These are phyloP conservation scores for Aureobasidium uvarum DNA, from an alignment of 2,329 filamentous ascomycete genomes.

Conservation along the genomic window DNA sequence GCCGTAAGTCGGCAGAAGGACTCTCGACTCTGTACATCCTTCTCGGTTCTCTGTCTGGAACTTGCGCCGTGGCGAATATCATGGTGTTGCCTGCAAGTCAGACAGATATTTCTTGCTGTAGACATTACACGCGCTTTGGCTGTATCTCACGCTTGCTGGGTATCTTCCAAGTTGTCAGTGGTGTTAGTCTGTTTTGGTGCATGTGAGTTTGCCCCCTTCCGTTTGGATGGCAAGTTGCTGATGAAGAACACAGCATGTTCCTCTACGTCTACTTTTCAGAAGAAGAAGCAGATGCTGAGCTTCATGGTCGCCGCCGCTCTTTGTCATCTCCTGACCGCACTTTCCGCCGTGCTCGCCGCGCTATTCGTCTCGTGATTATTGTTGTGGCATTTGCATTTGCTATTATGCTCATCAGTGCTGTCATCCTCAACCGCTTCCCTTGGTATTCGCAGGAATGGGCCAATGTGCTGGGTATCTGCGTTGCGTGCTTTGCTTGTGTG, in stretches of 20 bases:
- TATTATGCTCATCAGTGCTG: constrained; percentile 61
- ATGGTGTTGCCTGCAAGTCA: constrained; percentile 75
- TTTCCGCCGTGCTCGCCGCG: constrained; percentile 34
- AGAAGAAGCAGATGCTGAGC: constrained; percentile 35
- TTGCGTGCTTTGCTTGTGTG: constrained; percentile 71
- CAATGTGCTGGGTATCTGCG: constrained; percentile 74
- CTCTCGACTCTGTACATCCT: constrained; percentile 91
- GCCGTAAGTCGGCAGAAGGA: constrained; percentile 79
- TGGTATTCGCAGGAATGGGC: constrained; percentile 70
- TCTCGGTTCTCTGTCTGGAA: constrained; percentile 82
- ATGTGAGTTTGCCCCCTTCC: constrained; percentile 60
- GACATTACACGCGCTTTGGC: constrained; percentile 72
- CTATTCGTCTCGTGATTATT: constrained; percentile 56
- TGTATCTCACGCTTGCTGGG: constrained; percentile 79
- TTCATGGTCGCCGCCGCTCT: constrained; percentile 32
- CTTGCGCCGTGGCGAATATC: constrained; percentile 84
- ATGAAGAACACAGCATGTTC: constrained; percentile 60
- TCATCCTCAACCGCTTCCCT: constrained; percentile 63
- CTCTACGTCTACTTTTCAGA: constrained; percentile 64
- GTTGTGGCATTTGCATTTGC: constrained; percentile 70
- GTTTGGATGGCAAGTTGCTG: not conserved
- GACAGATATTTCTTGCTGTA: constrained; percentile 78
- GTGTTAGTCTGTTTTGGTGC: constrained; percentile 83
- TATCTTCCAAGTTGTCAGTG: constrained; percentile 82
- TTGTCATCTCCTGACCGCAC: constrained; percentile 34